These are phyloP conservation scores for Magnaporthiopsis rhizophila DNA, from an alignment of 2,329 filamentous ascomycete genomes.

Conservation along the genomic window DNA sequence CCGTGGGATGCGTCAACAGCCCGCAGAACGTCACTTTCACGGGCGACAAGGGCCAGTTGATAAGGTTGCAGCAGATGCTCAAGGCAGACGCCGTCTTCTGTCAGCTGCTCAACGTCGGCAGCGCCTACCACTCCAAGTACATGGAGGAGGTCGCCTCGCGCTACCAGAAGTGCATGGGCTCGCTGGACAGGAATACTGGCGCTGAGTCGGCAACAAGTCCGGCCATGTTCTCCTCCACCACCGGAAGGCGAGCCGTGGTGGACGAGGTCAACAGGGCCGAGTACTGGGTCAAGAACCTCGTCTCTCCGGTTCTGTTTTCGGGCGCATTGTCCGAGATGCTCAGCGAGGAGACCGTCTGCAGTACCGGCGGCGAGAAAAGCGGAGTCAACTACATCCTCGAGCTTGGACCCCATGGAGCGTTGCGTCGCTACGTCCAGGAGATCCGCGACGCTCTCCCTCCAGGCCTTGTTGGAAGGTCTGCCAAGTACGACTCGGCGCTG, in stretches of 20 bases:
- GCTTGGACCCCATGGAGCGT: slow-evolving; percentile 19
- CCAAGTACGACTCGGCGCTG: not conserved
- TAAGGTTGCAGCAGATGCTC: not conserved
- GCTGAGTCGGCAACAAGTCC: not conserved
- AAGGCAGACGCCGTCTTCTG: slow-evolving; percentile 3
- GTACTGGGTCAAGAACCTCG: slow-evolving; percentile 22
- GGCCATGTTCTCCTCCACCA: slow-evolving; percentile 18
- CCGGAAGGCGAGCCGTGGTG: slow-evolving; percentile 5
- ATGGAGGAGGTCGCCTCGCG: slow-evolving; percentile 16
- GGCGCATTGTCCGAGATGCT: slow-evolving; percentile 14
- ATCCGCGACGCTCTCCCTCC: slow-evolving; percentile 8
- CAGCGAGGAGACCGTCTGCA: not conserved
- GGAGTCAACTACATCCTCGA: slow-evolving; percentile 17
- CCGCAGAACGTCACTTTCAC: slow-evolving; percentile 28
- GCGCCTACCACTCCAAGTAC: slow-evolving; percentile 26
- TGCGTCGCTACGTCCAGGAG: slow-evolving; percentile 17
- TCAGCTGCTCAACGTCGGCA: slow-evolving; percentile 20
- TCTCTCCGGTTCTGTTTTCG: slow-evolving; percentile 19
- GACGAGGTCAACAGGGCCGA: slow-evolving; percentile 11
- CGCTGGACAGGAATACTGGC: not conserved
- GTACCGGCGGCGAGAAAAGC: not conserved
- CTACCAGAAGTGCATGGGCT: slow-evolving; percentile 15
- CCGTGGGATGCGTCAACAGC: slow-evolving; percentile 27
- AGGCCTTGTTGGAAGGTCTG: not conserved
- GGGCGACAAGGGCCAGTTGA: slow-evolving; percentile 13